A percentile compares a stretch with the other conserved stretches of the same genome.
Evolutionary conservation across 106 monocot species (phyloP).

Genomic region (Apostasia shenzhenica): DNA sequence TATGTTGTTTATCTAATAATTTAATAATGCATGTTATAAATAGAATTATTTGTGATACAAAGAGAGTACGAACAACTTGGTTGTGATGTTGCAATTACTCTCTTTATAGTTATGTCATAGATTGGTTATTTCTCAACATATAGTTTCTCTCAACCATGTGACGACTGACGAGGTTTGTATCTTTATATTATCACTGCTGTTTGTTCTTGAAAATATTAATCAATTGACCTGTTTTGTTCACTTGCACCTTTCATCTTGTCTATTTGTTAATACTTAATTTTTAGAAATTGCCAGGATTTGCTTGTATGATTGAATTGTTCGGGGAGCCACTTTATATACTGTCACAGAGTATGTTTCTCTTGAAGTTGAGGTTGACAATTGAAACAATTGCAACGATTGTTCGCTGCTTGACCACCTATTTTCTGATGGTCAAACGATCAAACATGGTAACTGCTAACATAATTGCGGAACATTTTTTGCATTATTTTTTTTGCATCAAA

Average conservation of each 20-base stretch:
- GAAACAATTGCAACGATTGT: conserved; percentile 75
- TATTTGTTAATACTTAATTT: conserved; percentile 7
- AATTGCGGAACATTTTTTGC: neutral
- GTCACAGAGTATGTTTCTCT: conserved; percentile 84
- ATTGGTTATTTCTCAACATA: too few species aligned
- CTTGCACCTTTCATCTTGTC: neutral
- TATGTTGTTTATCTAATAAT: too few species aligned
- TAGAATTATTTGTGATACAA: too few species aligned
- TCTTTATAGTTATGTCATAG: too few species aligned
- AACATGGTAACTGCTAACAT: conserved; percentile 42
- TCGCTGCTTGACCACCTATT: conserved; percentile 65
- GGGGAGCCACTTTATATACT: conserved; percentile 94
- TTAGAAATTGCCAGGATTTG: conserved; percentile 60
- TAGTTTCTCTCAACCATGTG: too few species aligned
- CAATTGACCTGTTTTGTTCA: too few species aligned
- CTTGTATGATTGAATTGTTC: conserved; percentile 86
- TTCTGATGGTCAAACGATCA: conserved; percentile 33
- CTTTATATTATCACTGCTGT: too few species aligned
- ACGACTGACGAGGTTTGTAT: too few species aligned
- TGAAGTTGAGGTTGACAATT: conserved; percentile 67
- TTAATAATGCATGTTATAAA: too few species aligned
- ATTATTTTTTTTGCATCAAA: neutral
- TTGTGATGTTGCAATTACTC: too few species aligned
- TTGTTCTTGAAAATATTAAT: too few species aligned
- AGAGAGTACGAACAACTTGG: too few species aligned